Evolutionary conservation across 148 eudicot genomes (phyloP).

Genomic region (Fagopyrum homotropicum): DNA sequence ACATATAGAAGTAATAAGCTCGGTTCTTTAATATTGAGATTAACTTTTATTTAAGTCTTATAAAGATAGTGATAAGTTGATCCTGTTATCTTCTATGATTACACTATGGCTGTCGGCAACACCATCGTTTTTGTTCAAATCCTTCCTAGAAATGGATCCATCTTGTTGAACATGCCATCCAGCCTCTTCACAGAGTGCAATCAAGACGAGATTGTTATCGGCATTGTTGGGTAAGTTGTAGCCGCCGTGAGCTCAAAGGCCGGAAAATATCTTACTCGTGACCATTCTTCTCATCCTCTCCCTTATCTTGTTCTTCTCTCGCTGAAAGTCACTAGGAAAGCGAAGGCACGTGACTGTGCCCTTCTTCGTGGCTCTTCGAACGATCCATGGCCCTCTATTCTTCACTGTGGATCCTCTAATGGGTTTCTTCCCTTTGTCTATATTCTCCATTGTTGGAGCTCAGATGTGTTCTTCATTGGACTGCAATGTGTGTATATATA

Average conservation of each 20-base stretch:
- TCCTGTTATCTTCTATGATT: background rate
- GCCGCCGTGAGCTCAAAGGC: conserved; percentile 30
- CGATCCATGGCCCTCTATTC: conserved; percentile 39
- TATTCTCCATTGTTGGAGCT: background rate
- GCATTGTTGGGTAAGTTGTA: conserved; percentile 31
- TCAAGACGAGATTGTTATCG: conserved; percentile 31
- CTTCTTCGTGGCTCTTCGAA: conserved; percentile 26
- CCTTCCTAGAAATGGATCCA: conserved; percentile 31
- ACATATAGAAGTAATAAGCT: too few relatives aligned
- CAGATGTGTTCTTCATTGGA: background rate
- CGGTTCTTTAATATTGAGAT: too few relatives aligned
- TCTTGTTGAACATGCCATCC: conserved; percentile 36
- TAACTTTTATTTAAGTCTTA: background rate
- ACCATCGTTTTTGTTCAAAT: background rate
- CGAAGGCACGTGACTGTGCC: conserved; percentile 32
- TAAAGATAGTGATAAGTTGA: background rate
- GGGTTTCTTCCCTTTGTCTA: background rate
- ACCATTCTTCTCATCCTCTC: conserved; percentile 30
- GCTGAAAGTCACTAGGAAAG: conserved; percentile 30
- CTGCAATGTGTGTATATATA: background rate
- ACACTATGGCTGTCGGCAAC: background rate
- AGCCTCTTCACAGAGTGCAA: conserved; percentile 35
- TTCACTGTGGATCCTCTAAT: conserved; percentile 23
- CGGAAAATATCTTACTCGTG: conserved; percentile 21
- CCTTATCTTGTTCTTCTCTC: conserved; percentile 31